Evolutionary conservation across 192 early-diverging fungal genomes (phyloP).

Genomic region (Coemansia sp.): DNA sequence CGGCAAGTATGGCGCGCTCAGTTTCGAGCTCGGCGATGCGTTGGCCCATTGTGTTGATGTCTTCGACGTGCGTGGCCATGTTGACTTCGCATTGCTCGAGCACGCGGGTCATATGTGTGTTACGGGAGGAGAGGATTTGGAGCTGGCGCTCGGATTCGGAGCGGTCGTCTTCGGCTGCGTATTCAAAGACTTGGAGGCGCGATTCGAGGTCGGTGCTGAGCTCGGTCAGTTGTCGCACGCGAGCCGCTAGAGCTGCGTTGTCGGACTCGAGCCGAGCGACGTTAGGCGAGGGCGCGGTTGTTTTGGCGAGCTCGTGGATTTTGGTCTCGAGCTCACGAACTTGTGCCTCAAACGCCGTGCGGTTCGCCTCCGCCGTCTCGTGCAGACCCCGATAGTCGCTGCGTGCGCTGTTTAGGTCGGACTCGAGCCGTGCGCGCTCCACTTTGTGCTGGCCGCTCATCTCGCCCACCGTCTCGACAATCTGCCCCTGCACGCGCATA

Average conservation of each 20-base stretch:
- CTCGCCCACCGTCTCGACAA: slow-evolving; percentile 37
- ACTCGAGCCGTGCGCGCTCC: slow-evolving; percentile 19
- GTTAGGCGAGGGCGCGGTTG: background rate
- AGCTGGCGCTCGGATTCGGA: slow-evolving; percentile 22
- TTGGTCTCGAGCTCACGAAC: slow-evolving; percentile 21
- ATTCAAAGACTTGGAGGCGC: slow-evolving; percentile 24
- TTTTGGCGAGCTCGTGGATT: slow-evolving; percentile 9
- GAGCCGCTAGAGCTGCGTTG: slow-evolving; percentile 13
- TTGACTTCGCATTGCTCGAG: slow-evolving; percentile 46
- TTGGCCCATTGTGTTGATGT: slow-evolving; percentile 29
- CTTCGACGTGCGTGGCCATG: slow-evolving; percentile 34
- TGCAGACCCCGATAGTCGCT: slow-evolving; percentile 30
- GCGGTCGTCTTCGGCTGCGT: slow-evolving; percentile 27
- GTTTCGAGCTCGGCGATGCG: slow-evolving; percentile 40
- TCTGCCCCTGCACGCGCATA: slow-evolving; percentile 41
- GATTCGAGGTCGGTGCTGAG: slow-evolving; percentile 26
- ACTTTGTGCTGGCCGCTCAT: slow-evolving; percentile 39
- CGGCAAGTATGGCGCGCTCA: slow-evolving; percentile 46
- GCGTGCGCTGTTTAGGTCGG: slow-evolving; percentile 11
- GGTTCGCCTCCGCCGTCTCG: slow-evolving; percentile 18
- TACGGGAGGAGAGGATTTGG: slow-evolving; percentile 15
- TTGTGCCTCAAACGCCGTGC: slow-evolving; percentile 17
- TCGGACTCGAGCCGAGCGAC: slow-evolving; percentile 10
- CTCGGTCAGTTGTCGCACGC: slow-evolving; percentile 11
- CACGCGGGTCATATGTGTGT: slow-evolving; percentile 19